Evolutionary conservation across 2,329 filamentous ascomycete genomes (phyloP).

Genomic region (Aspergillus sojae): DNA sequence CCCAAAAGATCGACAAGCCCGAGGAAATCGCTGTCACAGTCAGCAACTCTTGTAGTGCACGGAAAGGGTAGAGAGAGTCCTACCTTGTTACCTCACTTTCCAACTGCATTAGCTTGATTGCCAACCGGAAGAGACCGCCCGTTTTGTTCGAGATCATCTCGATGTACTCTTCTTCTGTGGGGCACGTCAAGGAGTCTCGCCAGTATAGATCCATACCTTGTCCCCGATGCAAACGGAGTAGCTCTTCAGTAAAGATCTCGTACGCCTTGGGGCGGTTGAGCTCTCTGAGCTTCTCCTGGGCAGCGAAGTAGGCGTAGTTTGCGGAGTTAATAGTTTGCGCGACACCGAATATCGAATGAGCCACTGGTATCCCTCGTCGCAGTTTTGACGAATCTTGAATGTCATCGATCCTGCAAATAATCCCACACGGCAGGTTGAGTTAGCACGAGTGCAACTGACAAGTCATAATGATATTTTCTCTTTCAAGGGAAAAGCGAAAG

Average conservation of each 20-base stretch:
- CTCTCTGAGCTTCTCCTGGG: slow-evolving; percentile 25
- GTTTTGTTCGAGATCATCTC: slow-evolving; percentile 48
- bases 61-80: too few species aligned
- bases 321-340: slow-evolving; percentile 53
- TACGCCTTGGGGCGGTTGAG: slow-evolving; percentile 16
- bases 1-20: slow-evolving; percentile 22
- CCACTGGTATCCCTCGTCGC: slow-evolving; percentile 50
- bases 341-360: slow-evolving; percentile 52
- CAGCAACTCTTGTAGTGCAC: background rate
- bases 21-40: slow-evolving; percentile 42
- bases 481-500: background rate
- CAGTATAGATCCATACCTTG: slow-evolving; percentile 49
- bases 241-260: slow-evolving; percentile 41
- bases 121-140: slow-evolving; percentile 44
- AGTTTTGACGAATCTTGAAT: slow-evolving; percentile 52
- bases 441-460: background rate
- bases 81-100: background rate
- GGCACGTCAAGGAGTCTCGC: slow-evolving; percentile 40
- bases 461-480: too few species aligned
- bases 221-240: slow-evolving; percentile 43
- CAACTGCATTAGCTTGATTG: slow-evolving; percentile 41
- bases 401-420: slow-evolving; percentile 47
- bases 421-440: background rate
- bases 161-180: slow-evolving; percentile 45
- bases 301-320: slow-evolving; percentile 46